Evolutionary conservation across 164 flowering plant genomes (phyloP).

Genomic region (Chimonanthus praecox): DNA sequence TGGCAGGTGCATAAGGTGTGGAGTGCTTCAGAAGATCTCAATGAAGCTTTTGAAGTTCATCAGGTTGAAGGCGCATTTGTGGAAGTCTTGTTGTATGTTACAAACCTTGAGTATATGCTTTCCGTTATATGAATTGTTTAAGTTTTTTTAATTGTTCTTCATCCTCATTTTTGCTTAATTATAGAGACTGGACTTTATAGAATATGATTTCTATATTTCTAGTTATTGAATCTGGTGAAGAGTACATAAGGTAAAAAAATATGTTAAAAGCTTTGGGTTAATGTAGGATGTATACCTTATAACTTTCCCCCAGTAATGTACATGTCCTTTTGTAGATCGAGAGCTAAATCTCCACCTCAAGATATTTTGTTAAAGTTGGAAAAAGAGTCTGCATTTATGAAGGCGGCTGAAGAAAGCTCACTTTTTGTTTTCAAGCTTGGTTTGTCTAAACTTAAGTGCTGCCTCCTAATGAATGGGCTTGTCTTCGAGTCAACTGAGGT

Average conservation of each 20-base stretch:
- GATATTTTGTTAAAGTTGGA: conserved; percentile 66
- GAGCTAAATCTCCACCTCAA: conserved; percentile 71
- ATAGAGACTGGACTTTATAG: background rate
- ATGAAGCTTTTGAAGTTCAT: conserved; percentile 63
- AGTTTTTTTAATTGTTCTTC: too few species aligned
- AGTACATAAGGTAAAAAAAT: too few species aligned
- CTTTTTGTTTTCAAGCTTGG: conserved; percentile 80
- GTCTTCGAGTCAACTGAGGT: conserved; percentile 84
- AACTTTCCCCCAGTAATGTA: too few species aligned
- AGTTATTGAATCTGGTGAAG: background rate
- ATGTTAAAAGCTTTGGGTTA: too few species aligned
- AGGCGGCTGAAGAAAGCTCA: conserved; percentile 63
- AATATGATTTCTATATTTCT: background rate
- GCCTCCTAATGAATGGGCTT: conserved; percentile 93
- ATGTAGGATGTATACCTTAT: background rate
- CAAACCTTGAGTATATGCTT: background rate
- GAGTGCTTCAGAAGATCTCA: conserved; percentile 40
- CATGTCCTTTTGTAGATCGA: conserved; percentile 38
- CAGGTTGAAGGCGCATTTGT: conserved; percentile 94
- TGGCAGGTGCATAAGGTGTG: conserved; percentile 60
- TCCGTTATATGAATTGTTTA: background rate
- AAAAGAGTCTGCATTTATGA: conserved; percentile 56
- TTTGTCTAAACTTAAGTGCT: conserved; percentile 56
- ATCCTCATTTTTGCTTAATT: background rate
- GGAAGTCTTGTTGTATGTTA: conserved; percentile 62